Base-by-base conservation (phyloP, 139 green algal species). In the Ettlia oleoabundans region DNA sequence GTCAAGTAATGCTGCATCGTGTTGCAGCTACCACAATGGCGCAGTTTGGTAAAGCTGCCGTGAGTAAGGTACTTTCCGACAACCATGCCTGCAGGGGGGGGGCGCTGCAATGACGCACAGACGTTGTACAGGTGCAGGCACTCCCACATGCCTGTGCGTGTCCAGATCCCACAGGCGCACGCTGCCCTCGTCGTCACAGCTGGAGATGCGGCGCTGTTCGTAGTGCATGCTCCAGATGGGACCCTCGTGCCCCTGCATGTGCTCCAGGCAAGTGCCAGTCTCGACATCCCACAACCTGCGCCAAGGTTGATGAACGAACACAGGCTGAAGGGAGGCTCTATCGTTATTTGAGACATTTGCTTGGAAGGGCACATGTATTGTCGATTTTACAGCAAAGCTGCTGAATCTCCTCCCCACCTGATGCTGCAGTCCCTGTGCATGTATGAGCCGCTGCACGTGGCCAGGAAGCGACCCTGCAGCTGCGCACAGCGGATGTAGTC, bases 401-500 rank as follows among this genome's bases (percentile, higher is more conserved):
- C 61, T 67, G 3, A 67, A 6, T 35, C 37, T 6, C n/a, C n/a
- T 7, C 30, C 70, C 35, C 30, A 65, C 71, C 71, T 64, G 33
- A 78, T 78, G 71, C 71, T 78, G 71, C 71, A 78, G 71, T 78
- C 71, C 21, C 35, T 26, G 47, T 78, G 71, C 71, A 78, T 41
- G 71, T 66, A 78, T 28, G 71, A 78, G 6, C 71, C 71, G 71
- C 71, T 78, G 47, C 71, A 78, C 1, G 71, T 51, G 2, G 71
- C 71, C 47, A 78, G 71, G 26, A 47, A 30, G 9, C 65, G 35
- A 13, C 33, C 65, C 18, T 65, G 58, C 58, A 10, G 47, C 71
- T 78, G 71, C 7, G 43, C 43, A 33, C 71, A 78, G 32, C 71
- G 71, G 5, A 78, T 78, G 71, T 78, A 78, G 33, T 78, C 71